Evolutionary conservation across 2,329 filamentous ascomycete genomes (phyloP).

Genomic region (Trichocomaceae sp.): DNA sequence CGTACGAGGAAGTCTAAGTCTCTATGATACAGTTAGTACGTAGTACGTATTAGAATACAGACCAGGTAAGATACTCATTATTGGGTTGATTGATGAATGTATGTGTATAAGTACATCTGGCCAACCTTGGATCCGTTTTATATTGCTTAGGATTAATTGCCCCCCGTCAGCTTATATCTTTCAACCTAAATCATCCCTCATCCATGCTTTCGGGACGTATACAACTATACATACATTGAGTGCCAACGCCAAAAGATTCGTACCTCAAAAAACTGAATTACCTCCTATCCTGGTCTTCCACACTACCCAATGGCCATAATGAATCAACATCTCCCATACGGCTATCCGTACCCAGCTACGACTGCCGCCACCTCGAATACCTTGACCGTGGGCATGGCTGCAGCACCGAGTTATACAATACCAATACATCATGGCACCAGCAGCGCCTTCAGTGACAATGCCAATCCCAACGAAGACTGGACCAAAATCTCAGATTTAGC

Average conservation of each 20-base stretch:
- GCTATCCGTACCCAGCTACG: constrained; percentile 3
- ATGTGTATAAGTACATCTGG: too few species aligned
- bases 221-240: not conserved
- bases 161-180: not conserved
- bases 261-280: not conserved
- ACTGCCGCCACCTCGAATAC: not conserved
- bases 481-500: constrained; percentile 97
- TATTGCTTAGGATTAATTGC: not conserved
- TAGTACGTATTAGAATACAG: too few species aligned
- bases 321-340: constrained; percentile 3
- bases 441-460: constrained; percentile 89
- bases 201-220: not conserved
- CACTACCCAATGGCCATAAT: not conserved
- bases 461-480: constrained; percentile 96
- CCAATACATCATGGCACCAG: constrained; percentile 73
- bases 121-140: too few species aligned
- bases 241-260: not conserved
- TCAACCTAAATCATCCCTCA: not conserved
- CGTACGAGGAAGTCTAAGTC: too few species aligned
- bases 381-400: constrained; percentile 25
- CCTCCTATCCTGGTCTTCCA: not conserved
- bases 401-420: constrained; percentile 49
- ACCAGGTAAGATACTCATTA: not conserved
- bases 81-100: too few species aligned
- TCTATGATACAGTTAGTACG: too few species aligned